Evolutionary conservation across 2,329 filamentous ascomycete species (phyloP), one percentile per base, ranked within the genome.

Genomic region (Lasiodiplodia citricola): DNA sequence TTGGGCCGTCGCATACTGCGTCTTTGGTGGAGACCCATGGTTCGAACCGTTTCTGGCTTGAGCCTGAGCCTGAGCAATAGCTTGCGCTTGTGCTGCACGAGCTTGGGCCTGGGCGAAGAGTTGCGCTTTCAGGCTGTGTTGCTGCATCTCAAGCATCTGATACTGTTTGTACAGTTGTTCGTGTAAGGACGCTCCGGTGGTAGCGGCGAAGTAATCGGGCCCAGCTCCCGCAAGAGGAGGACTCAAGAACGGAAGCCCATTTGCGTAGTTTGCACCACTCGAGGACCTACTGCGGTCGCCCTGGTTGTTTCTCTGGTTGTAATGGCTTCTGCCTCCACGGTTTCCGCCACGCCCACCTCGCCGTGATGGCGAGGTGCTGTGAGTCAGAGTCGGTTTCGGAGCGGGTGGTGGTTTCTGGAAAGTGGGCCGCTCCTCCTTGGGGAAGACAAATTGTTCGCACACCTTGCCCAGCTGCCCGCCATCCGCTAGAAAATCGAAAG

Each of bases 361-460:
- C 28, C 86, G 82, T 14, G 82, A 82, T 63, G 79, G 79, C 7
- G 82, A 83, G n/a, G 80, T 79, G 70, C 82, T 85, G 18, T 81
- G 76, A 4, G 81, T 82, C 35, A 90, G 80, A 7, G 86, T 85
- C 7, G 87, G 85, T 73, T 88, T 87, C 0, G 84, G 84, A 18
- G 84, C 79, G 7, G 87, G 85, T 71, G 75, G 74, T 7, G 78
- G 79, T 69, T 84, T 84, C 74, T 88, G 86, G 78, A 87, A 89
- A 35, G 82, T 79, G 28, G 80, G 80, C 70, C 86, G 84, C 77
- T 96, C 77, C 66, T 79, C 92, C 67, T 92, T 91, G 4, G 96
- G 96, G 74, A 92, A 97, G 68, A 92, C 89, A 75, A 91, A 99
- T 77, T 95, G 88, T 77, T 96, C 92, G 79, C 94, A 97, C 77